Percentiles rank a stretch among this genome's conserved stretches.
Evolutionary conservation across 768 basidiomycete species (phyloP).

Genomic region (Rhodotorula kratochvilovae): DNA sequence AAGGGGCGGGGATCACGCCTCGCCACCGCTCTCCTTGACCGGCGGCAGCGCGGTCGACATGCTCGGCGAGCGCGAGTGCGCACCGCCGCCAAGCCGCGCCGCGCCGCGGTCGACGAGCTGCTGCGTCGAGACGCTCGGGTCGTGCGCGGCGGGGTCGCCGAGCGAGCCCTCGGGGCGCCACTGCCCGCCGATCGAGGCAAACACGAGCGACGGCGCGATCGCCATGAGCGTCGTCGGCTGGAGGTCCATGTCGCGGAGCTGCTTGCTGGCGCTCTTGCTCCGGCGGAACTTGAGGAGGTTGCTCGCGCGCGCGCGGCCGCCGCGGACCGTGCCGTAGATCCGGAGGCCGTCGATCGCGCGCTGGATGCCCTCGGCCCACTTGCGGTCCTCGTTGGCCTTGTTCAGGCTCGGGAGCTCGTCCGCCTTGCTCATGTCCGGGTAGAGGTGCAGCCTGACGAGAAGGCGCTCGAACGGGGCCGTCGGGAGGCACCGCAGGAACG

Average conservation of each 20-base stretch:
- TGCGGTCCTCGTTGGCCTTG: conserved; percentile 25
- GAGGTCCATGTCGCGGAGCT: conserved; percentile 34
- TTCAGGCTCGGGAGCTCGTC: conserved; percentile 51
- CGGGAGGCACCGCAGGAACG: conserved; percentile 68
- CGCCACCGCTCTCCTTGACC: conserved; percentile 3
- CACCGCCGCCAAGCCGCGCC: conserved; percentile 4
- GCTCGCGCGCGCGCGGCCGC: conserved; percentile 51
- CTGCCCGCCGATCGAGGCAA: conserved; percentile 66
- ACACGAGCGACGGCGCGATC: conserved; percentile 70
- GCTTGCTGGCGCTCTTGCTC: conserved; percentile 1
- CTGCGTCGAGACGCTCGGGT: conserved; percentile 27
- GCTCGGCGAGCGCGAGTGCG: conserved; percentile 17
- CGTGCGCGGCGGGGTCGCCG: conserved; percentile 28
- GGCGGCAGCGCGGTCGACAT: background rate
- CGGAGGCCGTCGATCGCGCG: conserved; percentile 79
- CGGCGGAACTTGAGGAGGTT: conserved; percentile 15
- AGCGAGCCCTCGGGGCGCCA: conserved; percentile 54
- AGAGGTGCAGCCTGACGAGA: conserved; percentile 57
- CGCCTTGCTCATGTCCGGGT: conserved; percentile 61
- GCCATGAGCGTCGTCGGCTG: conserved; percentile 47
- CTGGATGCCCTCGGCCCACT: conserved; percentile 62
- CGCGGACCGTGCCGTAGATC: conserved; percentile 76
- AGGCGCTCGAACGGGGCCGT: conserved; percentile 69
- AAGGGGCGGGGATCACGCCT: background rate
- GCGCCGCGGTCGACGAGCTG: conserved; percentile 29